Percentiles rank a stretch among this genome's conserved stretches.
Conservation (phyloP, 257 asterid species). For the Nicotiana tomentosiformis region DNA sequence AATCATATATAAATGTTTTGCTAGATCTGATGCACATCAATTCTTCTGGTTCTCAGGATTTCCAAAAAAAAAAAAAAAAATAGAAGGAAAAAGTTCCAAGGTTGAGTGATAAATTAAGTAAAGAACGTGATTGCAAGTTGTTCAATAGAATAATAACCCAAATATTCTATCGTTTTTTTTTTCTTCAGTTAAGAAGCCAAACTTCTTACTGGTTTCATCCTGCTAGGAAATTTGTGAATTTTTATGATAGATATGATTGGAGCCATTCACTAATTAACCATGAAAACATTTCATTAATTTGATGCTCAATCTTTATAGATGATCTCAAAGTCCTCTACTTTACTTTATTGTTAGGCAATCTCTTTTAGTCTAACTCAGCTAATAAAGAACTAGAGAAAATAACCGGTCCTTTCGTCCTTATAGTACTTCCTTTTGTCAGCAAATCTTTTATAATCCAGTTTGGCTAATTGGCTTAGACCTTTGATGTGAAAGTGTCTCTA, state of each 20-base stretch:
- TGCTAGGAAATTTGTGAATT: background rate
- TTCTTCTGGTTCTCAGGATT: background rate
- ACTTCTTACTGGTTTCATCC: background rate
- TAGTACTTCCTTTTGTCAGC: background rate
- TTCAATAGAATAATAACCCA: background rate
- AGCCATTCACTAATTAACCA: background rate
- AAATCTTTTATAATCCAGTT: background rate
- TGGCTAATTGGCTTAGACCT: background rate
- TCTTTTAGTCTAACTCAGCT: background rate
- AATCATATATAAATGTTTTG: background rate
- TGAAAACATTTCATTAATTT: background rate
- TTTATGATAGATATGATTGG: background rate
- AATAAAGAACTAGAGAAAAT: background rate
- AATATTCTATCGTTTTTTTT: background rate
- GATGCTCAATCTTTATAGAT: background rate
- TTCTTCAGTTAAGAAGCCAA: background rate
- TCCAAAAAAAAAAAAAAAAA: background rate
- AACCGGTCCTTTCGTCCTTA: background rate
- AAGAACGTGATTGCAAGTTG: background rate
- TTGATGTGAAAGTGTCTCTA: background rate
- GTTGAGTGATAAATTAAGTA: background rate
- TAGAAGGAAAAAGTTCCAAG: background rate
- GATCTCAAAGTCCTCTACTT: background rate
- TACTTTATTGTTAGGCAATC: background rate
- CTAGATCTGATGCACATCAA: background rate